Conservation (phyloP, 2,329 filamentous ascomycete genomes). For the Pestalotiopsis sp. region DNA sequence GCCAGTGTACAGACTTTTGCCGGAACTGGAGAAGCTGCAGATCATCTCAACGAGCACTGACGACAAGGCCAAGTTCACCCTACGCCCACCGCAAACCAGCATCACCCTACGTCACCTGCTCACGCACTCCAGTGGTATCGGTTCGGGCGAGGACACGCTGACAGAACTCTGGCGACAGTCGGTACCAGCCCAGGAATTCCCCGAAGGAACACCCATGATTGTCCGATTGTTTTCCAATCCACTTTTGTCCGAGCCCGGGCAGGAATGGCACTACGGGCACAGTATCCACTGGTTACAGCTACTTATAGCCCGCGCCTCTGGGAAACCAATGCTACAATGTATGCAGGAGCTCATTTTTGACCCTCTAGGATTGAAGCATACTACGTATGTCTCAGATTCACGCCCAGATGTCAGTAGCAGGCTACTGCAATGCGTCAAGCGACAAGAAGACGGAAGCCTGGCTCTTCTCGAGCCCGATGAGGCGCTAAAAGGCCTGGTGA, state of each 20-base stretch:
- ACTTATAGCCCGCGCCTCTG: constrained; percentile 28
- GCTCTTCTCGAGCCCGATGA: constrained; percentile 13
- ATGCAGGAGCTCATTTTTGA: constrained; percentile 21
- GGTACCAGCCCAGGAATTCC: not conserved
- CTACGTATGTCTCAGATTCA: constrained; percentile 20
- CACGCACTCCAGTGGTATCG: constrained; percentile 44
- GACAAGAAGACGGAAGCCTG: constrained; percentile 6
- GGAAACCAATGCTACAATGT: constrained; percentile 19
- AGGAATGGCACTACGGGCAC: constrained; percentile 40
- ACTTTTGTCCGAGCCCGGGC: constrained; percentile 44
- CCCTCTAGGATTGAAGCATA: constrained; percentile 17
- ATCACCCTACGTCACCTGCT: constrained; percentile 48
- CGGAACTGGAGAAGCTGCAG: constrained; percentile 40
- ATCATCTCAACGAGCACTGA: constrained; percentile 42
- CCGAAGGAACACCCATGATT: constrained; percentile 5
- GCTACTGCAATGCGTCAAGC: constrained; percentile 19
- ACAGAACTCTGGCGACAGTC: not conserved
- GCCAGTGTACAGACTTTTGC: constrained; percentile 41
- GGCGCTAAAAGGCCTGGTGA: constrained; percentile 14
- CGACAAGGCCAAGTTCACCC: constrained; percentile 18
- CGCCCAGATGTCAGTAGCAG: constrained; percentile 19
- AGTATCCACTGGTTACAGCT: constrained; percentile 42
- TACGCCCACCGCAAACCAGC: constrained; percentile 14
- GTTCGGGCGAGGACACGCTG: constrained; percentile 33
- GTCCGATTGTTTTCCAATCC: constrained; percentile 32